Evolutionary conservation across 2,329 filamentous ascomycete species (phyloP).

Genomic region (Trichoderma pleuroti): DNA sequence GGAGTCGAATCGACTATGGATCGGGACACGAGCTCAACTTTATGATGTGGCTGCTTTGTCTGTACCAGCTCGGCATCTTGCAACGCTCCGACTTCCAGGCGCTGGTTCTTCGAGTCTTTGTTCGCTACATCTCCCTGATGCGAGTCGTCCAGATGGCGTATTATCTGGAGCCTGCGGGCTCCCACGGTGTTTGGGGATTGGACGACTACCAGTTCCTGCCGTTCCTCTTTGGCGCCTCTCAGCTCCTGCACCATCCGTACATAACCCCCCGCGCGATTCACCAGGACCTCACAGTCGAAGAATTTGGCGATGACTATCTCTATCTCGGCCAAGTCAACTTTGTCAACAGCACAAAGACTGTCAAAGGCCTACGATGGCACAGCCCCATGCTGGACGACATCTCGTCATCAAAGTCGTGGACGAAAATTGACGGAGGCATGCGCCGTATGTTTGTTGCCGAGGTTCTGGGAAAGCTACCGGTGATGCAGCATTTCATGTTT

Average conservation of each 20-base stretch:
- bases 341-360: slow-evolving; percentile 94
- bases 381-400: slow-evolving; percentile 99
- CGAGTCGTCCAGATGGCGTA: slow-evolving; percentile 84
- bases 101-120: slow-evolving; percentile 74
- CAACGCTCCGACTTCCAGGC: slow-evolving; percentile 64
- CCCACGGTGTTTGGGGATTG: slow-evolving; percentile 95
- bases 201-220: slow-evolving; percentile 98
- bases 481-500: slow-evolving; percentile 99
- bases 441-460: slow-evolving; percentile 93
- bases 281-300: slow-evolving; percentile 80
- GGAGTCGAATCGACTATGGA: slow-evolving; percentile 87
- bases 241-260: slow-evolving; percentile 79
- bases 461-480: slow-evolving; percentile 86
- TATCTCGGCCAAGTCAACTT: slow-evolving; percentile 92
- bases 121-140: slow-evolving; percentile 81
- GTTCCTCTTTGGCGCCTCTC: slow-evolving; percentile 90
- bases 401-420: slow-evolving; percentile 82
- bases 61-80: slow-evolving; percentile 73
- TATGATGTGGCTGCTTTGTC: slow-evolving; percentile 90
- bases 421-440: slow-evolving; percentile 93
- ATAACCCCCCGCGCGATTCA: slow-evolving; percentile 81
- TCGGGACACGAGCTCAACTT: slow-evolving; percentile 98
- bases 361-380: slow-evolving; percentile 92
- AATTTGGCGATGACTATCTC: slow-evolving; percentile 77
- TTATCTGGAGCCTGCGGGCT: slow-evolving; percentile 94